Evolutionary conservation across 2,329 filamentous ascomycete species (phyloP).

Genomic region (Xylariaceae sp.): DNA sequence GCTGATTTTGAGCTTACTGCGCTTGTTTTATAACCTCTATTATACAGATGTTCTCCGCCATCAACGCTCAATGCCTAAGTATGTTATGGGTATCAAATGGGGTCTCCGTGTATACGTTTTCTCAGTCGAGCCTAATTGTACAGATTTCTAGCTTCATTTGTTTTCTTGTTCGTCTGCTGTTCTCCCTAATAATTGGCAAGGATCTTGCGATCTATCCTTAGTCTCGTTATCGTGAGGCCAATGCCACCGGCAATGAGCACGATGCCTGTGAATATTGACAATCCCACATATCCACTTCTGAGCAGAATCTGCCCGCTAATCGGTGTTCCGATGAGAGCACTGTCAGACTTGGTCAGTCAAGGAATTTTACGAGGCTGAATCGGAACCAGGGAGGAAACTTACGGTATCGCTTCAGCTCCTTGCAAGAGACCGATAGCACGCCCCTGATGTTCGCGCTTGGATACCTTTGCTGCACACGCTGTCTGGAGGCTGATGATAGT

Average conservation of each 20-base stretch:
- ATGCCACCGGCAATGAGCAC: slow-evolving; percentile 30
- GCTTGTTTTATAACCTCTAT: too few species aligned
- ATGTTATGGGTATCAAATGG: too few species aligned
- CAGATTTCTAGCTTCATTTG: too few species aligned
- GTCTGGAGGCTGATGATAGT: slow-evolving; percentile 44
- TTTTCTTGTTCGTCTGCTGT: too few species aligned
- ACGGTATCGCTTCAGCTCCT: slow-evolving; percentile 40
- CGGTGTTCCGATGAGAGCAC: slow-evolving; percentile 38
- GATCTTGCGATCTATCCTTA: slow-evolving; percentile 11
- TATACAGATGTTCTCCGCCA: too few species aligned
- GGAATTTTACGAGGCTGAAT: neutral
- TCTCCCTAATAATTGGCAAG: slow-evolving; percentile 4
- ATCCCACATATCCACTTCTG: slow-evolving; percentile 37
- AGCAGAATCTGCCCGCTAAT: slow-evolving; percentile 38
- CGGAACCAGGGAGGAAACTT: slow-evolving; percentile 17
- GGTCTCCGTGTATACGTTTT: too few species aligned
- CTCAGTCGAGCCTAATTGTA: too few species aligned
- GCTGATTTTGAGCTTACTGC: too few species aligned
- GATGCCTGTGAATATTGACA: slow-evolving; percentile 36
- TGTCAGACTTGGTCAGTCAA: slow-evolving; percentile 12
- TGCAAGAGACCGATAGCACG: slow-evolving; percentile 41
- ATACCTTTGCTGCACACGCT: slow-evolving; percentile 41
- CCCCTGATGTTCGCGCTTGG: slow-evolving; percentile 36
- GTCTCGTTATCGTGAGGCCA: slow-evolving; percentile 15
- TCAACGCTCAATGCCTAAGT: too few species aligned